Evolutionary conservation across 2,329 filamentous ascomycete genomes (phyloP), one percentile per base, ranked within the genome.

Genomic region (Pseudogymnoascus sp.): DNA sequence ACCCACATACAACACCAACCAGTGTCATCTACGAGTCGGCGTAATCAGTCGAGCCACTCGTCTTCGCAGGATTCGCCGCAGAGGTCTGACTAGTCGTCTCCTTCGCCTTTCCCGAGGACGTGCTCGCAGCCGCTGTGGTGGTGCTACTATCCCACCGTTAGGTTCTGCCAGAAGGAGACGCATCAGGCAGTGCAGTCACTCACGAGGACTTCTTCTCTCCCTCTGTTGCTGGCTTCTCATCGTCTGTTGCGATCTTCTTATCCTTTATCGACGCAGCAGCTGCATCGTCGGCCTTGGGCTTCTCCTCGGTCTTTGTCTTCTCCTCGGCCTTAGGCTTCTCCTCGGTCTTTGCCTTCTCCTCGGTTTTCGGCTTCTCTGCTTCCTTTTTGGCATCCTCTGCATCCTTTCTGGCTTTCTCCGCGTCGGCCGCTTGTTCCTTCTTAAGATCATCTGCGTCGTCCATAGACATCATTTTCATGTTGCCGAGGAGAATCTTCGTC

Each of bases 401-500:
- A n/a, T 38, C 34, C 18, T 42, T 21, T 18, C 40, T 38, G 5
- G 59, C 59, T 7, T 60, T 60, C 36, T 42, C 40, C 11, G 34
- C 59, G 21, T 60, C 59, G 59, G 38, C 38, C 31, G 28, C 38
- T 42, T 40, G 34, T 11, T 62, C 37, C 42, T 44, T 21, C 37
- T 56, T 23, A 12, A 7, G 71, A 67, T 73, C 70, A 50, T 71
- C 70, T 25, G 68, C 70, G 1, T 71, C 71, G 63, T 72, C 70
- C 59, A 73, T 72, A 4, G 68, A 64, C 62, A 73, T 71, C 42
- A 68, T 70, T 40, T 60, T 36, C 10, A 63, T 65, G 12, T 53
- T 84, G 60, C 74, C 73, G 28, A 85, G 70, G 53, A 78, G 82
- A 77, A 84, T 81, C 75, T 84, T 84, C 31, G 85, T 76, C 70